phyloP scores from a whole-genome alignment of 306 rosid species.

The Macrotyloma uniflorum region DNA sequence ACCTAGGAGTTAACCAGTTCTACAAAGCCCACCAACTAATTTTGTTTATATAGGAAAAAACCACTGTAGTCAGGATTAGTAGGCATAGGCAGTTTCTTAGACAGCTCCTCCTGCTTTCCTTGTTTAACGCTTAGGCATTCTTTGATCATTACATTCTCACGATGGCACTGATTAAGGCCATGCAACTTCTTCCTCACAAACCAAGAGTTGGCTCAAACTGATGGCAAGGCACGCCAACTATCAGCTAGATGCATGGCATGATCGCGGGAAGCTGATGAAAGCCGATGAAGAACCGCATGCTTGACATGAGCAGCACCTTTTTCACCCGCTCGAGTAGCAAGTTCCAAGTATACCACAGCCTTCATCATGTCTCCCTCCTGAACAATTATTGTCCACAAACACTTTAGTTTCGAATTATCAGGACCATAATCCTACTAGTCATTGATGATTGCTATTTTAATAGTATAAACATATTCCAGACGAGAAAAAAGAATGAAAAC shows the following conservation, averaged over 20 bases:
- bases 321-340: constrained; percentile 80
- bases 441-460: constrained; percentile 23
- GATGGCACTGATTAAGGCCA: background rate
- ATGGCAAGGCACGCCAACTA: constrained; percentile 73
- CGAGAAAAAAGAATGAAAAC: constrained; percentile 8
- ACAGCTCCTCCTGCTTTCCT: constrained; percentile 25
- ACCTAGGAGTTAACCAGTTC: constrained; percentile 17
- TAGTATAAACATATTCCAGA: constrained; percentile 7
- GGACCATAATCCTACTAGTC: constrained; percentile 20
- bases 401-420: constrained; percentile 27
- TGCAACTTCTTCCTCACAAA: constrained; percentile 15
- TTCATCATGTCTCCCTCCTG: constrained; percentile 84
- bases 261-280: constrained; percentile 63
- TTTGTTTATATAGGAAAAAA: constrained; percentile 1
- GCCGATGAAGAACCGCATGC: constrained; percentile 63
- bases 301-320: constrained; percentile 71
- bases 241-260: constrained; percentile 62
- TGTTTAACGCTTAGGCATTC: constrained; percentile 12
- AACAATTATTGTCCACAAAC: background rate
- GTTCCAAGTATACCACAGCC: constrained; percentile 91
- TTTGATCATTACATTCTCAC: background rate
- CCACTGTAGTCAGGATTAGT: constrained; percentile 9
- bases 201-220: constrained; percentile 42
- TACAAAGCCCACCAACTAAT: background rate
- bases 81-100: constrained; percentile 16